Base-by-base conservation (phyloP, 2,329 filamentous ascomycete species). In the Parascedosporium putredinis region DNA sequence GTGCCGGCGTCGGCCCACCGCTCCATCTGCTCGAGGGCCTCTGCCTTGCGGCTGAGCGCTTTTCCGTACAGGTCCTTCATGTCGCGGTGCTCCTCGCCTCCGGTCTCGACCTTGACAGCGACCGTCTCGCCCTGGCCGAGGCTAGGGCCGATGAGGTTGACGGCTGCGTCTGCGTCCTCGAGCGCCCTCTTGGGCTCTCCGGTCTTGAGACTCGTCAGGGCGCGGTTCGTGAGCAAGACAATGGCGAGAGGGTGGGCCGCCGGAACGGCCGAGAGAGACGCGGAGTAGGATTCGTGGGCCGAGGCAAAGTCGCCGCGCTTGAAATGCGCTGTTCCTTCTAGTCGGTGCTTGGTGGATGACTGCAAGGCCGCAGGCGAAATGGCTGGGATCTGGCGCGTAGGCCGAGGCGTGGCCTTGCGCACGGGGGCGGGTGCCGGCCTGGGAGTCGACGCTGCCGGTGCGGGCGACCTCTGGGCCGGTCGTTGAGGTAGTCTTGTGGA, bases 11-110 rank as follows among this genome's bases (percentile, higher is more conserved):
- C 91, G 2, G 71, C 68, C 91, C 91, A 98, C 62, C 85, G 88
- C 68, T 98, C 93, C 74, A 98, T 84, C 61, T 95, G 86, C 65
- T 98, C 93, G 6, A 97, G 74, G 1, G 89, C 93, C 67, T 98
- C 93, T 1, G 93, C 93, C 70, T 97, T 97, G 49, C 93, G 84
- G 68, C 87, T 91, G 25, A 97, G 70, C 0, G 91, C 91, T 65
- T 97, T 98, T 49, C 88, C 90, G 61, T 86, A 97, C 54, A 95
- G 86, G 16, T 95, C 90, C 55, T 81, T 85, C 87, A 98, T 95
- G 45, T 91, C 84, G 56, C 94, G 93, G 18, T 71, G 70, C 29
- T 81, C 76, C 23, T 80, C 75, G 36, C 68, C 68, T n/a, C 71
- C 68, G 50, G 76, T 76, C 5, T 71, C 69, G 20, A 73, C 75